These are phyloP conservation scores for Daedaleopsis sinensis DNA, from an alignment of 768 basidiomycete species.

Conservation along the genomic window DNA sequence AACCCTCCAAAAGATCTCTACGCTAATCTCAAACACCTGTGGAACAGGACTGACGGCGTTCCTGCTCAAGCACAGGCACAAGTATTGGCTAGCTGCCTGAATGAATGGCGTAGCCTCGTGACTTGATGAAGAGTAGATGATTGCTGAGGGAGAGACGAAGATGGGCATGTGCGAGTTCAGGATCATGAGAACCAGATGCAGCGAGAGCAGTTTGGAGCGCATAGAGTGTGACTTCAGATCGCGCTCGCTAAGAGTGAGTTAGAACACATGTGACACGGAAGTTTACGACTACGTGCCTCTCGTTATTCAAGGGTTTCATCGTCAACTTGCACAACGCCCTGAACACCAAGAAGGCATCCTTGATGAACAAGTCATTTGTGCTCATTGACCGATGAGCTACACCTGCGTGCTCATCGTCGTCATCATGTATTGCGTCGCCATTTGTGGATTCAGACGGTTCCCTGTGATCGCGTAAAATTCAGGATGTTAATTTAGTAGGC, in stretches of 20 bases:
- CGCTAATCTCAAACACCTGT: constrained; percentile 96
- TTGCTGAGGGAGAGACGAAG: constrained; percentile 85
- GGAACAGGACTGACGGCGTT: constrained; percentile 95
- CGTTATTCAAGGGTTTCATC: constrained; percentile 94
- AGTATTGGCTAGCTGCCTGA: constrained; percentile 94
- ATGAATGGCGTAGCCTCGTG: constrained; percentile 88
- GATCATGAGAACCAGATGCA: constrained; percentile 92
- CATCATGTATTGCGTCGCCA: constrained; percentile 19
- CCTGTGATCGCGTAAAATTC: background rate
- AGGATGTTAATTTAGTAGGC: background rate
- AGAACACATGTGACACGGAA: background rate
- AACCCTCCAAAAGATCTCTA: constrained; percentile 98
- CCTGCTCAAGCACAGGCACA: constrained; percentile 89
- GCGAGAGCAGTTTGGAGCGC: constrained; percentile 93
- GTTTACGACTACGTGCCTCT: constrained; percentile 62
- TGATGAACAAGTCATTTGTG: constrained; percentile 88
- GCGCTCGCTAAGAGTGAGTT: constrained; percentile 67
- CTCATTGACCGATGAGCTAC: constrained; percentile 50
- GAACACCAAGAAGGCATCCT: constrained; percentile 98
- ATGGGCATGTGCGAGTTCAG: constrained; percentile 89
- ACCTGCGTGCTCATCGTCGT: constrained; percentile 21
- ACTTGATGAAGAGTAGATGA: constrained; percentile 89
- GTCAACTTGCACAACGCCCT: constrained; percentile 95
- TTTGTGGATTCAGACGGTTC: constrained; percentile 22
- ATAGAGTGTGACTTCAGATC: constrained; percentile 96